These are phyloP conservation scores for Coemansia sp. DNA, from an alignment of 192 early-diverging fungal genomes.

Conservation along the genomic window DNA sequence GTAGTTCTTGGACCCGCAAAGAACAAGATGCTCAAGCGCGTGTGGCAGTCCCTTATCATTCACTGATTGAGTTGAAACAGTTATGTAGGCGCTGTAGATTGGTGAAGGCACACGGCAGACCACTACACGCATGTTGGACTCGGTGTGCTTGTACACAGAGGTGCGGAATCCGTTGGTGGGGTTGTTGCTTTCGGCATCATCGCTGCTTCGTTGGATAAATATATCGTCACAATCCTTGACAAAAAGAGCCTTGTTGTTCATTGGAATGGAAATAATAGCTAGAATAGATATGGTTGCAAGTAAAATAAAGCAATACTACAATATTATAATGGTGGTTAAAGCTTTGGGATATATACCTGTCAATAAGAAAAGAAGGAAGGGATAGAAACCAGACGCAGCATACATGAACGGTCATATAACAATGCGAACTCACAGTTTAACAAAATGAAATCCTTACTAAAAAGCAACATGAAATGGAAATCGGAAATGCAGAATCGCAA, in stretches of 20 bases:
- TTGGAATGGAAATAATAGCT: not conserved
- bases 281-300: not conserved
- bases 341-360: no score
- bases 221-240: constrained; percentile 33
- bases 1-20: constrained; percentile 73
- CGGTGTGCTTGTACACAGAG: constrained; percentile 54
- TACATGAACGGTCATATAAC: no score
- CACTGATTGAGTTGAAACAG: constrained; percentile 69
- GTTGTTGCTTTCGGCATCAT: not conserved
- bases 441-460: no score
- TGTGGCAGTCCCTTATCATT: constrained; percentile 79
- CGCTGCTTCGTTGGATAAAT: constrained; percentile 23
- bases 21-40: constrained; percentile 80
- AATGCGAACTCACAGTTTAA: no score
- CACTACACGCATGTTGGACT: constrained; percentile 62
- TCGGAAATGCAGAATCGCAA: no score
- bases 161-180: constrained; percentile 25
- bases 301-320: not conserved
- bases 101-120: constrained; percentile 67
- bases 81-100: constrained; percentile 63
- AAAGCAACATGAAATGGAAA: no score
- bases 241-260: constrained; percentile 13
- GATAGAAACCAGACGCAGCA: no score
- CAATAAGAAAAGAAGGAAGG: no score
- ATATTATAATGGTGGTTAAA: no score